Conservation (phyloP, 768 basidiomycete species). For the Psilocybe subaeruginosa region DNA sequence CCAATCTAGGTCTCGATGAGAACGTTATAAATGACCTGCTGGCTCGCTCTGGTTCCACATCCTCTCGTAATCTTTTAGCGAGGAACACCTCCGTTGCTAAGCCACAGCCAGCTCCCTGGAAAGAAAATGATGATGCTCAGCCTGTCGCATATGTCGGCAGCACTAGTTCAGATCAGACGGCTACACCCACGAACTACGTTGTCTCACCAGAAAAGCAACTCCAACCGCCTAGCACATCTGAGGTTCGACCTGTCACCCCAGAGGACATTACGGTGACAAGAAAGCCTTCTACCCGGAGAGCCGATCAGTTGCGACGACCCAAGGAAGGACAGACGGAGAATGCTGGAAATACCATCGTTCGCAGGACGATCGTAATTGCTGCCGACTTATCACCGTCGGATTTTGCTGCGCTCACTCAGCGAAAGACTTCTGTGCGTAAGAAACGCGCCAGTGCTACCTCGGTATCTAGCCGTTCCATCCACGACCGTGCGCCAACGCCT, state of each 20-base stretch:
- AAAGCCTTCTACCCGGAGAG: conserved; percentile 38
- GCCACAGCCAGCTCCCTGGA: conserved; percentile 11
- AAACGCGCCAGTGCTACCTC: conserved; percentile 64
- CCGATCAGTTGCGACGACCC: conserved; percentile 42
- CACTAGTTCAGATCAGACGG: conserved; percentile 32
- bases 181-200: conserved; percentile 26
- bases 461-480: conserved; percentile 71
- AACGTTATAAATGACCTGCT: conserved; percentile 71
- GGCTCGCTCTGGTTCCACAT: conserved; percentile 69
- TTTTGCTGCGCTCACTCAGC: conserved; percentile 56
- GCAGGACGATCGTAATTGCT: conserved; percentile 81
- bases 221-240: conserved; percentile 24
- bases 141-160: conserved; percentile 30
- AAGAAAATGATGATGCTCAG: conserved; percentile 16
- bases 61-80: conserved; percentile 41
- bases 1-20: conserved; percentile 75
- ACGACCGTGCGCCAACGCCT: conserved; percentile 85
- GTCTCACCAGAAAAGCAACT: conserved; percentile 10
- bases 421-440: conserved; percentile 61
- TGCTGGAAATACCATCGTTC: conserved; percentile 55
- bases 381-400: conserved; percentile 64
- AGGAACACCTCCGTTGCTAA: conserved; percentile 20
- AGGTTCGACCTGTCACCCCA: conserved; percentile 27
- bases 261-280: conserved; percentile 32
- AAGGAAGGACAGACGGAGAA: conserved; percentile 41